Conservation (phyloP, 441 rosid genomes). For the Populus hybrid region DNA sequence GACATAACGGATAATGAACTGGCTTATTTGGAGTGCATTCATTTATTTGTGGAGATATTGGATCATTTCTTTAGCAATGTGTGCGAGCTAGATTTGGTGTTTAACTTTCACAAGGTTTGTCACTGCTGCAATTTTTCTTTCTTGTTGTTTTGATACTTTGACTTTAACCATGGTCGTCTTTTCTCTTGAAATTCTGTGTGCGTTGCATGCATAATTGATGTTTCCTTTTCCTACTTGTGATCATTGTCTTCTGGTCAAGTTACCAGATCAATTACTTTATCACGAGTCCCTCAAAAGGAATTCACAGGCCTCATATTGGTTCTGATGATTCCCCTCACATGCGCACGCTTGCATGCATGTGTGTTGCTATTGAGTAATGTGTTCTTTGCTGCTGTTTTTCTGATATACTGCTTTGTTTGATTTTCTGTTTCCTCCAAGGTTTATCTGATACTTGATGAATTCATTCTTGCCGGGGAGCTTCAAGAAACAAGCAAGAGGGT, state of each 20-base stretch:
- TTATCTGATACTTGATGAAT: constrained; percentile 91
- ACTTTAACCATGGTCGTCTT: not conserved
- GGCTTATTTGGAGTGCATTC: constrained; percentile 94
- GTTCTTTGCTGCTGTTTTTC: not conserved
- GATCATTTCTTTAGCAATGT: constrained; percentile 99
- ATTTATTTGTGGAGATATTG: constrained; percentile 91
- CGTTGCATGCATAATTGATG: not conserved
- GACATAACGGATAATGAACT: constrained; percentile 94
- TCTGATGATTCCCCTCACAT: not conserved
- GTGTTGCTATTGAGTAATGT: not conserved
- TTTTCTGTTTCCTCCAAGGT: constrained; percentile 43
- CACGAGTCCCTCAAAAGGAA: not conserved
- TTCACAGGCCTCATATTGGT: not conserved
- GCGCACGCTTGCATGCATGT: not conserved
- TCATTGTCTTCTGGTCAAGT: not conserved
- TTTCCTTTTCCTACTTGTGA: not conserved
- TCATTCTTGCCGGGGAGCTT: constrained; percentile 99
- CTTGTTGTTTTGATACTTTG: not conserved
- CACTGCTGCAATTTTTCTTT: not conserved
- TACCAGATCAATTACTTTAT: not conserved
- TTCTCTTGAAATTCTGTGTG: not conserved
- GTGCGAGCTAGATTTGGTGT: constrained; percentile 96
- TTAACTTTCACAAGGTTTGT: constrained; percentile 92
- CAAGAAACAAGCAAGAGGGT: constrained; percentile 99
- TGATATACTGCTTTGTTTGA: not conserved